A percentile compares a stretch with the other conserved stretches of the same genome.
phyloP scores from a whole-genome alignment of 139 green algal species.

The Haematococcus sp. region DNA sequence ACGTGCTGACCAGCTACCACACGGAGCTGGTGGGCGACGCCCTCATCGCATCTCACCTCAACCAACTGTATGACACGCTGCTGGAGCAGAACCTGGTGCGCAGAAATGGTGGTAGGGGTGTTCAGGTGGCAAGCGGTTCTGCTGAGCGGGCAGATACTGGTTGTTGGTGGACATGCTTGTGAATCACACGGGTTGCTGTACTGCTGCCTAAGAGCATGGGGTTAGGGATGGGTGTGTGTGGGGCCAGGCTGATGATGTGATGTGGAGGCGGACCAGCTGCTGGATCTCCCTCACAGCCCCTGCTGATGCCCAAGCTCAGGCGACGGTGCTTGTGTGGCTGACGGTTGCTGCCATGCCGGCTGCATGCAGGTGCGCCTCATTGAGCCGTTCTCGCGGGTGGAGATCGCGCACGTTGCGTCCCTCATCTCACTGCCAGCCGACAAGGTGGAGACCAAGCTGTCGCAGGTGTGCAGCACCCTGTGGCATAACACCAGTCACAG shows the following conservation, averaged over 20 bases:
- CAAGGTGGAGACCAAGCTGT: constrained; percentile 89
- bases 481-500: too few species aligned
- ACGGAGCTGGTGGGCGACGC: constrained; percentile 81
- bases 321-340: too few species aligned
- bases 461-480: constrained; percentile 50
- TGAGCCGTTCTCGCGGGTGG: constrained; percentile 91
- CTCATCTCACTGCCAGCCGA: constrained; percentile 85
- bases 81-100: constrained; percentile 60
- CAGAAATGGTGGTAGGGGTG: too few species aligned
- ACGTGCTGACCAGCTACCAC: constrained; percentile 63
- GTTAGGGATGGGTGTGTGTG: too few species aligned
- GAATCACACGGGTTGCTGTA: constrained; percentile 23
- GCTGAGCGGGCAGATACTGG: not conserved
- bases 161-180: constrained; percentile 57
- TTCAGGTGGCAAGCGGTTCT: not conserved
- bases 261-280: too few species aligned
- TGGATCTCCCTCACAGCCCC: too few species aligned
- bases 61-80: constrained; percentile 69
- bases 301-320: too few species aligned
- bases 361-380: constrained; percentile 70
- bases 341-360: constrained; percentile 29
- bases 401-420: constrained; percentile 87
- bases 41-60: constrained; percentile 87
- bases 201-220: too few species aligned
- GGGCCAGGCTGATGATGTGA: too few species aligned